These are phyloP conservation scores for Chimonanthus salicifolius DNA, from an alignment of 164 flowering plant genomes.

Conservation along the genomic window DNA sequence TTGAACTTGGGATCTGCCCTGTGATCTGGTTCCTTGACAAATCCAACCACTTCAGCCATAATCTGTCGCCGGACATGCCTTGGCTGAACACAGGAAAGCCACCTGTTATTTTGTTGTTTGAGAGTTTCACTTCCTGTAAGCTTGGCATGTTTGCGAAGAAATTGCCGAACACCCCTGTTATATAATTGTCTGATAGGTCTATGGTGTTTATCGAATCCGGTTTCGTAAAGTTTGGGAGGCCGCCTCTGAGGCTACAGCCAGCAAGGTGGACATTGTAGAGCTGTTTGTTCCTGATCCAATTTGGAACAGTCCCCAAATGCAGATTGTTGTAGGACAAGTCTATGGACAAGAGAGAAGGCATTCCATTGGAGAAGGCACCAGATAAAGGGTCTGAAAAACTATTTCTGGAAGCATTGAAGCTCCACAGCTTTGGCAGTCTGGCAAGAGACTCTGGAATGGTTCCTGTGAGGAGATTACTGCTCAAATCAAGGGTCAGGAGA, in stretches of 20 bases:
- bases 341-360: conserved; percentile 63
- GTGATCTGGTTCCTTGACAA: conserved; percentile 61
- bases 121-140: conserved; percentile 57
- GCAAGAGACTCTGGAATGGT: conserved; percentile 64
- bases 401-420: conserved; percentile 74
- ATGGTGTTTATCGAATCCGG: conserved; percentile 55
- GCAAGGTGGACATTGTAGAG: conserved; percentile 70
- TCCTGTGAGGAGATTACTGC: conserved; percentile 56
- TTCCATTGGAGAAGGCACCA: conserved; percentile 31
- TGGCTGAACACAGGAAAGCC: conserved; percentile 46
- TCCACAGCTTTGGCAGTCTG: conserved; percentile 55
- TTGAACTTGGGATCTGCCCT: conserved; percentile 68
- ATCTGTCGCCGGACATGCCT: conserved; percentile 14
- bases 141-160: conserved; percentile 57
- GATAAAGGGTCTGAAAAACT: conserved; percentile 60
- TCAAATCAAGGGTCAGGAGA: conserved; percentile 53
- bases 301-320: conserved; percentile 57
- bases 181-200: conserved; percentile 70
- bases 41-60: conserved; percentile 46
- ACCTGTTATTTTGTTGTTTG: conserved; percentile 68
- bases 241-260: conserved; percentile 66
- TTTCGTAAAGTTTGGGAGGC: conserved; percentile 54
- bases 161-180: conserved; percentile 38
- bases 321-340: conserved; percentile 83
- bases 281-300: conserved; percentile 61